Evolutionary conservation across 2,329 filamentous ascomycete species (phyloP).

Genomic region (Fusarium sp.): DNA sequence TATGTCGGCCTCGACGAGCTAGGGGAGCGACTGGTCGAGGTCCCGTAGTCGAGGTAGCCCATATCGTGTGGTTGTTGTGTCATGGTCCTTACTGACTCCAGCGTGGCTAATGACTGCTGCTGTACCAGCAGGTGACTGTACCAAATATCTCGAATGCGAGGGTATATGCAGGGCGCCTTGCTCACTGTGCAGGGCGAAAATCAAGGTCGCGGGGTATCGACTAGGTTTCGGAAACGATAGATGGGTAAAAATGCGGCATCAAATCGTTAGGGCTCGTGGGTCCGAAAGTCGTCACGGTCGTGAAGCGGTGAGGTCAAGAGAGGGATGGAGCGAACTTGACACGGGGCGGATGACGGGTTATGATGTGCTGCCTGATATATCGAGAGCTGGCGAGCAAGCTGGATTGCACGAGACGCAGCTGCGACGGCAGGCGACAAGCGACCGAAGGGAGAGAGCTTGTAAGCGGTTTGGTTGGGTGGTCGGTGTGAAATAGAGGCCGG

Average conservation of each 20-base stretch:
- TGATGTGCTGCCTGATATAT: constrained; percentile 19
- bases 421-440: background rate
- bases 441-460: constrained; percentile 5
- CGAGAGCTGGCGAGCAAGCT: background rate
- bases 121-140: constrained; percentile 38
- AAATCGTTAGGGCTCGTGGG: constrained; percentile 35
- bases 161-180: constrained; percentile 3
- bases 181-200: constrained; percentile 7
- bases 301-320: constrained; percentile 36
- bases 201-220: constrained; percentile 16
- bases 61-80: constrained; percentile 70
- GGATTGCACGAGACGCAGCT: constrained; percentile 8
- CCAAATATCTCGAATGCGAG: constrained; percentile 1
- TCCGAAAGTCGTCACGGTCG: constrained; percentile 34
- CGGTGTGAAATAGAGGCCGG: background rate
- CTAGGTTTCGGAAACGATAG: constrained; percentile 14
- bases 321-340: constrained; percentile 12
- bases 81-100: constrained; percentile 47
- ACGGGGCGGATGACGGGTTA: constrained; percentile 1
- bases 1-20: constrained; percentile 75
- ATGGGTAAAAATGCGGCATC: constrained; percentile 37
- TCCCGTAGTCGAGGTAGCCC: constrained; percentile 76
- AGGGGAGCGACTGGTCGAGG: constrained; percentile 71
- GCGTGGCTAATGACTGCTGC: constrained; percentile 38
- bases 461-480: constrained; percentile 20